Percentiles rank a stretch among this genome's conserved stretches.
Evolutionary conservation across 805 yeast species (phyloP).

Genomic region (Starmerella stellata): DNA sequence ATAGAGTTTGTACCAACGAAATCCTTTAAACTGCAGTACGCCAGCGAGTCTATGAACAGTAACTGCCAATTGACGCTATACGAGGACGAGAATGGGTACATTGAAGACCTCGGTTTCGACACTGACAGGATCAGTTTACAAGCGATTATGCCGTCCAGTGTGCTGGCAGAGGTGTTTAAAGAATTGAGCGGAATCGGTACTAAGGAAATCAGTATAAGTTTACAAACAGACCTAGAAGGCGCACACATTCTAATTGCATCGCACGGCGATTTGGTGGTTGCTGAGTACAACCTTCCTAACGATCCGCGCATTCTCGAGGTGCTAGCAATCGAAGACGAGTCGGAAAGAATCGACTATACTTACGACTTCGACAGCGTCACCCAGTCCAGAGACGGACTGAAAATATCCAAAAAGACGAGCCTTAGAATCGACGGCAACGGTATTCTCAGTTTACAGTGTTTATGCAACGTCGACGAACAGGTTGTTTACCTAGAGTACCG

Average conservation of each 20-base stretch:
- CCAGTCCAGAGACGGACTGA: conserved; percentile 33
- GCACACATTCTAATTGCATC: conserved; percentile 41
- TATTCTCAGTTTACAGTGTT: conserved; percentile 29
- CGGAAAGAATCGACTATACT: conserved; percentile 16
- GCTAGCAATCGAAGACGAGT: conserved; percentile 25
- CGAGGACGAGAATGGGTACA: conserved; percentile 20
- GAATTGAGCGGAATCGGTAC: conserved; percentile 38
- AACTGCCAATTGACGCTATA: conserved; percentile 38
- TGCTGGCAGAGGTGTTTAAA: conserved; percentile 35
- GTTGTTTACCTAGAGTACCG: conserved; percentile 20
- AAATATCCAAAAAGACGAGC: conserved; percentile 35
- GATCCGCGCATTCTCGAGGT: conserved; percentile 46
- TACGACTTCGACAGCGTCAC: conserved; percentile 35
- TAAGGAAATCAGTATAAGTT: conserved; percentile 5
- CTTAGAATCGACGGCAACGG: conserved; percentile 39
- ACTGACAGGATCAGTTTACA: conserved; percentile 31
- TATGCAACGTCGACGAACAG: conserved; percentile 23
- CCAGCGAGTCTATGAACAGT: conserved; percentile 28
- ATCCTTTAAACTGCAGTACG: conserved; percentile 17
- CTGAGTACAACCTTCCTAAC: conserved; percentile 48
- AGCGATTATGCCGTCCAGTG: conserved; percentile 35
- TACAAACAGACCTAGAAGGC: conserved; percentile 5
- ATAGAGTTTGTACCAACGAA: conserved; percentile 36
- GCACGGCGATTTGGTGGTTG: conserved; percentile 53
- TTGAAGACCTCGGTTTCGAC: conserved; percentile 28